Evolutionary conservation across 73 alveolate genomes (phyloP).

Genomic region (Durusdinium trenchii): DNA sequence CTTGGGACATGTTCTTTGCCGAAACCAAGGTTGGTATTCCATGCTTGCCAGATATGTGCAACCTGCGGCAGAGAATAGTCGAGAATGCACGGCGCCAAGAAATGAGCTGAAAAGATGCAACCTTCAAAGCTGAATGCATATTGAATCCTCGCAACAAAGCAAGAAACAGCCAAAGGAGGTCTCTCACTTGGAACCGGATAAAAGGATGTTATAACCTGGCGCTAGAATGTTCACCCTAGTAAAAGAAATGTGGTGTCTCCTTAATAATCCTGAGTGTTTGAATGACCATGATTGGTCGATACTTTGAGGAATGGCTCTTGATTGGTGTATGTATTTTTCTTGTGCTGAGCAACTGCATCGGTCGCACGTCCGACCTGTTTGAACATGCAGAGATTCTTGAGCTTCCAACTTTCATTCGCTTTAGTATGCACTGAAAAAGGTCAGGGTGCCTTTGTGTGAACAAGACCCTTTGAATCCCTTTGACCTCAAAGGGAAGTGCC

Average conservation of each 20-base stretch:
- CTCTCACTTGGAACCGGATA: too few relatives aligned
- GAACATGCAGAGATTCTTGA: not conserved
- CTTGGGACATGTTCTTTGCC: not conserved
- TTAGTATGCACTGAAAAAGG: not conserved
- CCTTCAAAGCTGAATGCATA: not conserved
- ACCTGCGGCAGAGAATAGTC: conserved; percentile 11
- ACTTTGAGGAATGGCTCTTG: conserved; percentile 6
- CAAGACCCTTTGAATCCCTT: not conserved
- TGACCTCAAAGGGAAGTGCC: not conserved
- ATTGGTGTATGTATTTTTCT: not conserved
- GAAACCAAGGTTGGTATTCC: not conserved
- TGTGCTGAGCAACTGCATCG: not conserved
- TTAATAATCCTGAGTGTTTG: too few relatives aligned
- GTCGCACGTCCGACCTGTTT: not conserved
- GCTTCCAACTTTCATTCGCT: not conserved
- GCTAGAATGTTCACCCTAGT: too few relatives aligned
- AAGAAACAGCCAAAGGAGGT: not conserved
- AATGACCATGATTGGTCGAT: not conserved
- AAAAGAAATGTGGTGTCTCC: too few relatives aligned
- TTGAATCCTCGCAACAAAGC: not conserved
- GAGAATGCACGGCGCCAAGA: not conserved
- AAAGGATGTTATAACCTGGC: too few relatives aligned
- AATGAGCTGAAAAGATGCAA: too few relatives aligned
- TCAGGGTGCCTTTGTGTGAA: not conserved
- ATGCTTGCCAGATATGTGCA: conserved; percentile 43